Conservation (phyloP, 331 rosid genomes). For the Cydonia oblonga region DNA sequence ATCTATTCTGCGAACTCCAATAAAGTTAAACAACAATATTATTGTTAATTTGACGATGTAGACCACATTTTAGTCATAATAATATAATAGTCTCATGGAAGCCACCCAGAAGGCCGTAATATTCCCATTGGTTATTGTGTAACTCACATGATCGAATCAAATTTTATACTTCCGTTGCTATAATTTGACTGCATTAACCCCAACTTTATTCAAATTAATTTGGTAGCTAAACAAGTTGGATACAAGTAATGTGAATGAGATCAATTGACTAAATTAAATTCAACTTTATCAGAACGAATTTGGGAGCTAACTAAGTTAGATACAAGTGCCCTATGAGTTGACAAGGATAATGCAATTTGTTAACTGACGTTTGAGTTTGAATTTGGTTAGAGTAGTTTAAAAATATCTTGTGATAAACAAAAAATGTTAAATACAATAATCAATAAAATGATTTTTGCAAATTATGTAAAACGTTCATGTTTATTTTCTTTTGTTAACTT, state of each 20-base stretch:
- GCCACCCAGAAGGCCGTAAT: background rate
- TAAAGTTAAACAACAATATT: background rate
- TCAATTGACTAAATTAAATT: no score
- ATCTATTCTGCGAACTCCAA: background rate
- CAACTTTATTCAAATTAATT: background rate
- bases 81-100: slow-evolving; percentile 2
- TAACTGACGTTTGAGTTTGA: no score
- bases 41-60: background rate
- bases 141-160: background rate
- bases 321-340: no score
- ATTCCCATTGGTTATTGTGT: background rate
- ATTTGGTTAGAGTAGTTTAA: no score
- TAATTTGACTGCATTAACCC: background rate
- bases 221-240: background rate
- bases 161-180: background rate
- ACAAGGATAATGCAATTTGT: no score
- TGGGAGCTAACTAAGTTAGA: no score
- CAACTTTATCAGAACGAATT: no score
- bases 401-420: no score
- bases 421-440: no score
- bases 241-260: background rate
- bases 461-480: no score
- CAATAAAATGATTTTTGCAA: no score
- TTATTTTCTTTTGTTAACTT: no score
- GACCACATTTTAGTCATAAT: background rate